These are phyloP conservation scores for Mortierella hygrophila DNA, from an alignment of 192 early-diverging fungal species.

Conservation along the genomic window DNA sequence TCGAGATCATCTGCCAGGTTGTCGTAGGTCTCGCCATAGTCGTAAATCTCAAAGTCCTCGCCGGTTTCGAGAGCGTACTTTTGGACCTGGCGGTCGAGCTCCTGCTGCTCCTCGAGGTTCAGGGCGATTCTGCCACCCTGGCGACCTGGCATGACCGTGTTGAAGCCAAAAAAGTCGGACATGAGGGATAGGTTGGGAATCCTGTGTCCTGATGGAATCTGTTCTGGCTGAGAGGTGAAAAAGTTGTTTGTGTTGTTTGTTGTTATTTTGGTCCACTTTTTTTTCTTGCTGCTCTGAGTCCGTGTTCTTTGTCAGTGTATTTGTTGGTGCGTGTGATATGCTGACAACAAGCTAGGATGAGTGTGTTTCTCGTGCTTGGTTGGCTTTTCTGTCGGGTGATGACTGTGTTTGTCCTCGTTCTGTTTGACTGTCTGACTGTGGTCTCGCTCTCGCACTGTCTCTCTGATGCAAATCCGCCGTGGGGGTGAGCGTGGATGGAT, in stretches of 20 bases:
- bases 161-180: constrained; percentile 66
- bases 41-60: constrained; percentile 74
- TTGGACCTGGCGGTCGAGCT: constrained; percentile 52
- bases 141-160: constrained; percentile 63
- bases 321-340: not conserved
- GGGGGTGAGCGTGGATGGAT: constrained; percentile 2
- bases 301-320: not conserved
- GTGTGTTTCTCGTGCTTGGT: not conserved
- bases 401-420: not conserved
- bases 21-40: constrained; percentile 72
- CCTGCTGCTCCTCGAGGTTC: constrained; percentile 57
- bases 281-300: constrained; percentile 5
- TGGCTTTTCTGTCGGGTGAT: not conserved
- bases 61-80: constrained; percentile 53
- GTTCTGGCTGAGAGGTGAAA: not conserved
- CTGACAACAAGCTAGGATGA: not conserved
- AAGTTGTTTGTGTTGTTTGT: not conserved
- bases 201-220: not conserved
- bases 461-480: constrained; percentile 4
- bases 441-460: not conserved
- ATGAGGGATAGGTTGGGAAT: constrained; percentile 15
- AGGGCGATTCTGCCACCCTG: constrained; percentile 47
- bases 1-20: constrained; percentile 70
- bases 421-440: not conserved
- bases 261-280: not conserved